Evolutionary conservation across 331 rosid species (phyloP).

Genomic region (Quercus phellos): DNA sequence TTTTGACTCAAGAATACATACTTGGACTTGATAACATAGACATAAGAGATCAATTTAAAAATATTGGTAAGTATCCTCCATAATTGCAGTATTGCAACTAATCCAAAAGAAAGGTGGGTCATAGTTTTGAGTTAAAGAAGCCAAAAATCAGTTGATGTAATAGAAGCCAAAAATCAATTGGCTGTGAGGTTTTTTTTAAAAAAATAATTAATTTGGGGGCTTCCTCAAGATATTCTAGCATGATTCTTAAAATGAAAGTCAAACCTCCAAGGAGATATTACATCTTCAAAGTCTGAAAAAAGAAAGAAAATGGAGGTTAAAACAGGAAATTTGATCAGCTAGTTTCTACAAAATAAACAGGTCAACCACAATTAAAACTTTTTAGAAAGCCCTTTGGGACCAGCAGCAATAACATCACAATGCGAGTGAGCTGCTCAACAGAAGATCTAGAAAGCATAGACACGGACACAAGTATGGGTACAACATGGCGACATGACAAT

Average conservation of each 20-base stretch:
- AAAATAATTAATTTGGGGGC: not conserved
- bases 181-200: not conserved
- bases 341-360: not conserved
- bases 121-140: not conserved
- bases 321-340: not conserved
- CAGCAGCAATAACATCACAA: not conserved
- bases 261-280: not conserved
- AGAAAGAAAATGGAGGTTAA: not conserved
- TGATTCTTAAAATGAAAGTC: not conserved
- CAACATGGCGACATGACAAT: no score
- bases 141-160: not conserved
- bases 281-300: not conserved
- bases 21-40: not conserved
- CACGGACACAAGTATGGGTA: no score
- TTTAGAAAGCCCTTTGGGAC: not conserved
- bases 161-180: not conserved
- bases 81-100: not conserved
- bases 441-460: not conserved
- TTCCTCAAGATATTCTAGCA: not conserved
- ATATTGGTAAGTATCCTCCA: not conserved
- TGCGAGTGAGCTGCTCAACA: not conserved
- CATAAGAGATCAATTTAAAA: not conserved
- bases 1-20: not conserved
- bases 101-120: not conserved
- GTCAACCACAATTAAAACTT: not conserved